Base-by-base conservation (phyloP, 2,329 filamentous ascomycete species). In the Penicillium olsonii region DNA sequence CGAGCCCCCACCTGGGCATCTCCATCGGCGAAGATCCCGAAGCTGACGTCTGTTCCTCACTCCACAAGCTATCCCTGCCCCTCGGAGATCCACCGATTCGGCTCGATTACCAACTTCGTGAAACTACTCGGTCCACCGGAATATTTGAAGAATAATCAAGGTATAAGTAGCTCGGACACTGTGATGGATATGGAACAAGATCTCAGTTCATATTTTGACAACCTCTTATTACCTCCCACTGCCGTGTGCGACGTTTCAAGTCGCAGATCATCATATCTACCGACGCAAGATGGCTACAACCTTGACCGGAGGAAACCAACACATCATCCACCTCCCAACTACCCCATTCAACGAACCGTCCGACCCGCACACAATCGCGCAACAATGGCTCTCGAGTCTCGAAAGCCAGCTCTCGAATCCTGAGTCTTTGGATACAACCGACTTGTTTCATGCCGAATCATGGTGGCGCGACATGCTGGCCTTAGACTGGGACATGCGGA, bases 381-480 rank as follows among this genome's bases (percentile, higher is more conserved):
- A 69, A 42, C 55, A 62, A 65, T 71, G 68, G 68, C 51, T 70
- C 27, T 58, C 59, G 10, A 51, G 52, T 2, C 52, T 71, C 3
- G 60, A 67, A 17, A 39, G 42, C 6, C 55, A 61, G n/a, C 56
- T 70, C 1, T 47, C 53, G 5, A 50, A 20, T 3, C 54, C 51
- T 15, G 52, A 56, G 11, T 48, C 48, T 11, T 40, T 60, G 11
- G 48, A 57, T 3, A 42, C 67, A 10, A 24, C 50, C 19, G 26
- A 45, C 2, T 54, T 74, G 5, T 69, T 74, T 40, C 68, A 72
- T 12, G 34, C 56, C 15, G 69, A 71, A n/a, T 70, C 71, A 9
- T 73, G 69, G 66, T 73, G 71, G 68, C 66, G 71, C 4, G 71
- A 74, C 26, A 68, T 70, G 55, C 57, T 73, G n/a, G 65, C 64